Base-by-base conservation (phyloP, 2,329 filamentous ascomycete genomes). In the Aspergillus sp. region DNA sequence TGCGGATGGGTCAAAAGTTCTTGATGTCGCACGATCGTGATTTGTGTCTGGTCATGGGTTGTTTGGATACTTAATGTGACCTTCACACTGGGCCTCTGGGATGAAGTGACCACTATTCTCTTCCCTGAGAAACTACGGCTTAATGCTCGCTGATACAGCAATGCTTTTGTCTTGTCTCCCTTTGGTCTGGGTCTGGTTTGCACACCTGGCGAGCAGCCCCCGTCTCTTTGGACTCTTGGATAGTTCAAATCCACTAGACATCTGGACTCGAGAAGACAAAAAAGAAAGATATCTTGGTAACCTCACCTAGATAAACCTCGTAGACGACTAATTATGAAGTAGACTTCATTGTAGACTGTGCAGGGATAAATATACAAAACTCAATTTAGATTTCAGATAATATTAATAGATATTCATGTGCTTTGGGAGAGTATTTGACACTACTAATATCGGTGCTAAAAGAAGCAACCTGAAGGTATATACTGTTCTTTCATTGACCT, bases 1-100 rank as follows among this genome's bases (percentile, higher is more conserved):
- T 51, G 51, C 50, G 49, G 60, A 65, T 60, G 63, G 63, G 57
- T 54, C 49, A 57, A 64, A 65, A 57, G 48, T 62, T 57, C 37
- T 53, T 59, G 58, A 41, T 59, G 59, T 63, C 59, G 48, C 55
- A 54, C 51, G 42, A 56, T 49, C 49, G 49, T 61, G 56, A 30
- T 51, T 54, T 57, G 56, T 52, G 54, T 56, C 41, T 51, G 46
- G 41, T 52, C 34, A 46, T 54, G 53, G 53, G 50, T 53, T 52
- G 22, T 40, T 37, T 46, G 46, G 51, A 46, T 54, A 46, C 46
- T 52, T 50, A 55, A 6, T 30, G 41, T 39, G 47, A 44, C 42
- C 47, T 59, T 42, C 53, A 37, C 41, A 39, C 53, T 47, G 47
- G 45, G 8, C 27, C 34, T 46, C 42, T 41, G 42, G 22, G 27